Evolutionary conservation across 768 basidiomycete species (phyloP).

Genomic region (Tricholoma terreum): DNA sequence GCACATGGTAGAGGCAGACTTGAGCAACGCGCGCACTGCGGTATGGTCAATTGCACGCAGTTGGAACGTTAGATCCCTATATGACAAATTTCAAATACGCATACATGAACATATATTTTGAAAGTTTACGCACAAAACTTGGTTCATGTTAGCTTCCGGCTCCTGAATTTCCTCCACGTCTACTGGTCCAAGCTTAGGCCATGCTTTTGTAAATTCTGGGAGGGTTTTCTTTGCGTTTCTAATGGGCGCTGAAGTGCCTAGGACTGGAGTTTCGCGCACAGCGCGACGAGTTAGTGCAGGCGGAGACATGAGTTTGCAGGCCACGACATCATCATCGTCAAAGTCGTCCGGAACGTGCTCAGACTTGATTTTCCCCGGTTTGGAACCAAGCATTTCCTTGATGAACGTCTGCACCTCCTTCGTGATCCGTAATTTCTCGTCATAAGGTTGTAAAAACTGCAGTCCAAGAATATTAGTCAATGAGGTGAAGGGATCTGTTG

Average conservation of each 20-base stretch:
- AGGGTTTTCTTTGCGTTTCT: background rate
- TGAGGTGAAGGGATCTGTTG: slow-evolving; percentile 52
- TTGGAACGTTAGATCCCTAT: slow-evolving; percentile 15
- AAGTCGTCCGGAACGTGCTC: slow-evolving; percentile 36
- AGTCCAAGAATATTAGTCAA: slow-evolving; percentile 36
- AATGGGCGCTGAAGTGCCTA: slow-evolving; percentile 22
- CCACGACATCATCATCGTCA: slow-evolving; percentile 12
- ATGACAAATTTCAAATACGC: background rate
- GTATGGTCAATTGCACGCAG: slow-evolving; percentile 18
- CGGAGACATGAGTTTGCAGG: slow-evolving; percentile 33
- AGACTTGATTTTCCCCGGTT: slow-evolving; percentile 28
- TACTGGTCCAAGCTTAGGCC: slow-evolving; percentile 21
- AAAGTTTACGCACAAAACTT: slow-evolving; percentile 37
- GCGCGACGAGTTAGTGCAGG: slow-evolving; percentile 47
- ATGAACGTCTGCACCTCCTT: slow-evolving; percentile 33
- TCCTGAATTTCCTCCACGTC: slow-evolving; percentile 30
- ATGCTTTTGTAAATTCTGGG: slow-evolving; percentile 17
- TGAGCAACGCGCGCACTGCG: slow-evolving; percentile 17
- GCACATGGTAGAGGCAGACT: slow-evolving; percentile 9
- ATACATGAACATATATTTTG: slow-evolving; percentile 1
- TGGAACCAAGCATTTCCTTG: slow-evolving; percentile 23
- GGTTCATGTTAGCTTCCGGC: slow-evolving; percentile 27
- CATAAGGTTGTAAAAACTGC: slow-evolving; percentile 33
- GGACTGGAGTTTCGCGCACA: slow-evolving; percentile 42
- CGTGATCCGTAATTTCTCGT: slow-evolving; percentile 43